Evolutionary conservation across 164 flowering plant genomes (phyloP), one percentile per base, ranked within the genome.

Genomic region (Aristolochia fimbriata): DNA sequence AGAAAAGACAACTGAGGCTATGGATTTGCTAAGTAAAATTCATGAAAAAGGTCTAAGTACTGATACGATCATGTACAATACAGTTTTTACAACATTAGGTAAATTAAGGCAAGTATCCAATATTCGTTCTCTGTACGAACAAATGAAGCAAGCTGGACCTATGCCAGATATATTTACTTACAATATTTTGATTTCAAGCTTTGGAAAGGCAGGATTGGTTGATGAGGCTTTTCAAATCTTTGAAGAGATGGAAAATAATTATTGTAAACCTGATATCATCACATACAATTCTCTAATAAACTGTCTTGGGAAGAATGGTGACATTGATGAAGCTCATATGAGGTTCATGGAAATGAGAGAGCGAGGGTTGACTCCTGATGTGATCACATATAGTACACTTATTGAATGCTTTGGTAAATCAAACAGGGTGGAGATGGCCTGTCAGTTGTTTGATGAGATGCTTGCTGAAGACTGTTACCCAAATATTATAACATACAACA

Each of bases 401-500:
- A 93, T 93, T 15, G 98, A 90, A 72, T 93, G 98, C 71, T 90
- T 93, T 76, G 98, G 94, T 15, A 93, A 93, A 77, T 76, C 83
- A 0, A 83, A 76, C 63, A 80, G 70, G 64, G 88, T 93, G 21
- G 97, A 88, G 61, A 90, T 83, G 94, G 96, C 97, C 41, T 76
- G 78, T 61, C 74, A 77, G 24, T 68, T 93, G 78, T 90, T 87
- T 66, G 84, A 90, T 68, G 85, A 86, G 64, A 93, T 90, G 98
- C 74, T 82, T 58, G 76, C 76, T 12, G 71, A 80, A 50, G 91
- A 87, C 20, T 93, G 96, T 64, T 76, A 47, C 59, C 98, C 96
- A 25, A 93, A 90, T 70, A 83, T 83, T 60, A 94, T 93, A 23
- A 90, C 98, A 15, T 93, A 90, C 75, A 93, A 93, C 66, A 93